Evolutionary conservation across 1,139 yeast genomes (phyloP).

Genomic region (Kodamaea fungicola): DNA sequence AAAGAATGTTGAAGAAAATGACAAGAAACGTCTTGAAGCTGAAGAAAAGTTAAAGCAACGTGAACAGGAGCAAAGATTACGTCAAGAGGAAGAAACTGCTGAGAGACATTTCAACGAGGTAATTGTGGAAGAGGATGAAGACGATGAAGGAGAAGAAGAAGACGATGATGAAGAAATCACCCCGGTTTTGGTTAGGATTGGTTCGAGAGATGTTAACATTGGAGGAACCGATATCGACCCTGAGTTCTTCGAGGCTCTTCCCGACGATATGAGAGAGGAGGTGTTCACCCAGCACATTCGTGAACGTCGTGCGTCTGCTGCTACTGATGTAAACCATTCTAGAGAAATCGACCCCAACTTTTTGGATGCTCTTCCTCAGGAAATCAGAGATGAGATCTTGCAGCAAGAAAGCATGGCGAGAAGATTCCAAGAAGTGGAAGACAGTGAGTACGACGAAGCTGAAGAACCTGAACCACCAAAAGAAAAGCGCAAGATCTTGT

Average conservation of each 20-base stretch:
- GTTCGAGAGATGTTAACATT: conserved; percentile 79
- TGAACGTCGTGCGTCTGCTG: conserved; percentile 51
- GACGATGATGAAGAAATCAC: conserved; percentile 10
- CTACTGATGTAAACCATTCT: conserved; percentile 25
- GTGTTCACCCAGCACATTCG: conserved; percentile 84
- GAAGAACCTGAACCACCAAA: conserved; percentile 2
- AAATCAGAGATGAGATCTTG: conserved; percentile 67
- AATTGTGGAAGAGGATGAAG: conserved; percentile 12
- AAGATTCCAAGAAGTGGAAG: conserved; percentile 18
- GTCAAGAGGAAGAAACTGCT: conserved; percentile 33
- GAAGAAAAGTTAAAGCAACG: conserved; percentile 26
- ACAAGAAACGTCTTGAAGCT: conserved; percentile 21
- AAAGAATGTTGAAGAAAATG: conserved; percentile 30
- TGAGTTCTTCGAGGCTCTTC: conserved; percentile 83
- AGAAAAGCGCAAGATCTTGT: conserved; percentile 36
- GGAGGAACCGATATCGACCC: conserved; percentile 92
- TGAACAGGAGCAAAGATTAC: conserved; percentile 30
- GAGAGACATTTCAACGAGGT: conserved; percentile 30
- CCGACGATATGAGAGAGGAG: conserved; percentile 91
- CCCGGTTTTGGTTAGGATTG: conserved; percentile 72
- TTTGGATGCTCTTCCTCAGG: conserved; percentile 75
- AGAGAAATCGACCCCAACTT: conserved; percentile 82
- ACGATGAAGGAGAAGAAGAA: conserved; percentile 6
- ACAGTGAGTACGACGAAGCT: conserved; percentile 14
- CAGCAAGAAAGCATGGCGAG: conserved; percentile 61